Evolutionary conservation across 352 stramenopile species (phyloP), one percentile per base, ranked within the genome.

Genomic region (Halophytophthora batemanensis): DNA sequence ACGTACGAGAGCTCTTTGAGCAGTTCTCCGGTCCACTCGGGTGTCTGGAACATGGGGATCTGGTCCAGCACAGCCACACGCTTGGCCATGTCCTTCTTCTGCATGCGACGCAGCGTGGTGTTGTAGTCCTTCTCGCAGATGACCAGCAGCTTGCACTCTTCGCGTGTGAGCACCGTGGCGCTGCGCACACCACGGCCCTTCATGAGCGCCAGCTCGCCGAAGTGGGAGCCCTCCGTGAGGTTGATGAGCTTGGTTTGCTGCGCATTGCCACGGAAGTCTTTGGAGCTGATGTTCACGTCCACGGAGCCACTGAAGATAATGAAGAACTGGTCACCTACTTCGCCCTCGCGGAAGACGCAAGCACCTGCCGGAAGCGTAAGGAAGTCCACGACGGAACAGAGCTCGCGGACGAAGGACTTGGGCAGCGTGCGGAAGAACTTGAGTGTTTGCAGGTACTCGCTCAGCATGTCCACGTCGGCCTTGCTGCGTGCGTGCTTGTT

Each of bases 101-200:
- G 80, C 69, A 87, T 75, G 0, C 77, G 68, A 0, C 77, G 67
- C 22, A 89, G 58, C 13, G 77, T 89, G 7, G 73, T 53, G 38
- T 86, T 89, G 62, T 91, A 88, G 58, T 91, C 80, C 8, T 74
- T 70, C 51, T 87, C 80, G 46, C 71, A 82, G 22, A 91, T 87
- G n/a, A 87, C 68, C 29, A 91, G 50, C 14, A 91, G 64, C 25
- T 77, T 59, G 28, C 73, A 86, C 34, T 74, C 62, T 18, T 91
- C 73, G 6, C 69, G 71, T 6, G 80, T 81, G 33, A 79, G 47
- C 13, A 91, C 80, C 1, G 80, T 91, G 14, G 80, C 80, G n/a
- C 71, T 86, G 8, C 77, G 75, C 8, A 87, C 71, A 3, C 80
- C 77, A 51, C 75, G 62, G 45, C 77, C 74, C 60, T 87, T 89